phyloP scores from a whole-genome alignment of 2,329 filamentous ascomycete genomes.

The Fusarium sp. region DNA sequence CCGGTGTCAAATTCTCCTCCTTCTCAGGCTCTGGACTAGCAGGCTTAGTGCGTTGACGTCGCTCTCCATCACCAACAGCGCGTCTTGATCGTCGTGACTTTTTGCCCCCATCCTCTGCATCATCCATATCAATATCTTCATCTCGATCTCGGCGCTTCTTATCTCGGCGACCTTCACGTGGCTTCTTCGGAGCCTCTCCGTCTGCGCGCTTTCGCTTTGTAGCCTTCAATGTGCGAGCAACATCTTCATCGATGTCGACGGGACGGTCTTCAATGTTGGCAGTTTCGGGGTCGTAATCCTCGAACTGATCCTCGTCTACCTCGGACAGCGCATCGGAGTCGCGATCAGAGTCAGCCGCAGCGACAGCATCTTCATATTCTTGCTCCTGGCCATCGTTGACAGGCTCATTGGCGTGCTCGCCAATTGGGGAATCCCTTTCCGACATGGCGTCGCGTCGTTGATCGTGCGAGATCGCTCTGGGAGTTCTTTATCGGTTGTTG shows the following conservation, averaged over 20 bases:
- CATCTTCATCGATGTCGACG: constrained; percentile 75
- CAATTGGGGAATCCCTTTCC: constrained; percentile 58
- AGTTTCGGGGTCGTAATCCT: constrained; percentile 74
- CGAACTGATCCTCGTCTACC: constrained; percentile 76
- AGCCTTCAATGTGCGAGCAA: constrained; percentile 72
- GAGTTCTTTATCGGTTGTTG: not conserved
- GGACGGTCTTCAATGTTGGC: constrained; percentile 73
- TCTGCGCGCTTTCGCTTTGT: constrained; percentile 74
- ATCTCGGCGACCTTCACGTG: constrained; percentile 77
- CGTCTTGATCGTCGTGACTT: constrained; percentile 62
- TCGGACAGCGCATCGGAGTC: constrained; percentile 73
- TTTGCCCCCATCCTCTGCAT: constrained; percentile 59
- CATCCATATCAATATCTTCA: constrained; percentile 61
- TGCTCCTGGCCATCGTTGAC: constrained; percentile 57
- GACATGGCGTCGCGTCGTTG: constrained; percentile 54
- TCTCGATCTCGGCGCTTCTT: constrained; percentile 69
- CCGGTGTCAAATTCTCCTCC: constrained; percentile 83
- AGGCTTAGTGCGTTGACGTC: constrained; percentile 59
- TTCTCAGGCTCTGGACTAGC: constrained; percentile 71
- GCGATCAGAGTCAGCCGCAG: constrained; percentile 61
- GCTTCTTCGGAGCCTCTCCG: constrained; percentile 76
- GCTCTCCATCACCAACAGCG: constrained; percentile 57
- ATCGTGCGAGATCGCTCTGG: constrained; percentile 12
- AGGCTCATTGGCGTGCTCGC: constrained; percentile 52
- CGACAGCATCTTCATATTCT: constrained; percentile 46